Base-by-base conservation (phyloP, 1,284 basidiomycete genomes). In the Ceratobasidium sp. region DNA sequence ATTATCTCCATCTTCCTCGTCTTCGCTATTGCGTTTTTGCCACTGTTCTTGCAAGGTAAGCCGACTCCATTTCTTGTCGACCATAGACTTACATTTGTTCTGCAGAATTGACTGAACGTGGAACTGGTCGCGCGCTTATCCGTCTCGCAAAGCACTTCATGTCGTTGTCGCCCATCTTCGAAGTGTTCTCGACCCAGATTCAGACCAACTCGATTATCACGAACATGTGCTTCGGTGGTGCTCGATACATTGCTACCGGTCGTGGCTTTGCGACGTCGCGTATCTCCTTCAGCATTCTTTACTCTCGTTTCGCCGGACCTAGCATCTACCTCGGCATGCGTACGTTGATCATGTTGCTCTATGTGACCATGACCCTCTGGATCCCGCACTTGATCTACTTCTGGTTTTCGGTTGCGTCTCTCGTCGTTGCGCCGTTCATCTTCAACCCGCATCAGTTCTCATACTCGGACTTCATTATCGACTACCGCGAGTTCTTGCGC, bases 371-470 rank as follows among this genome's bases (percentile, higher is more conserved):
- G 82, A 85, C 93, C 16, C 83, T 96, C 74, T 98, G 93, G 91
- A 93, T 94, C 61, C 90, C 91, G 4, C 95, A 93, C 82, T 82
- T 98, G 78, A 91, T 96, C 82, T 98, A 98, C 85, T 98, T 98
- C 87, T 98, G 96, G 96, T 82, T 95, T 72, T 94, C 94, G 46
- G 91, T 94, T 76, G 83, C 95, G 49, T 89, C 96, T 55, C 86
- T 98, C 18, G 96, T 94, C 79, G 83, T 97, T 75, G 91, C 96
- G 55, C 96, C 96, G 28, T 98, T 98, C 90, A 80, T 97, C 77
- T 98, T 98, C 87, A 98, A 98, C 81, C 96, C 96, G 14, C 96
- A 98, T 82, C 96, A 98, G 82, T 98, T 98, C 83, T 93, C 94
- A 30, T 91, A 94, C 81, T 88, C 94, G 67, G 96, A 98, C 82